phyloP scores from a whole-genome alignment of 257 asterid species.

The Solanum verrucosum region DNA sequence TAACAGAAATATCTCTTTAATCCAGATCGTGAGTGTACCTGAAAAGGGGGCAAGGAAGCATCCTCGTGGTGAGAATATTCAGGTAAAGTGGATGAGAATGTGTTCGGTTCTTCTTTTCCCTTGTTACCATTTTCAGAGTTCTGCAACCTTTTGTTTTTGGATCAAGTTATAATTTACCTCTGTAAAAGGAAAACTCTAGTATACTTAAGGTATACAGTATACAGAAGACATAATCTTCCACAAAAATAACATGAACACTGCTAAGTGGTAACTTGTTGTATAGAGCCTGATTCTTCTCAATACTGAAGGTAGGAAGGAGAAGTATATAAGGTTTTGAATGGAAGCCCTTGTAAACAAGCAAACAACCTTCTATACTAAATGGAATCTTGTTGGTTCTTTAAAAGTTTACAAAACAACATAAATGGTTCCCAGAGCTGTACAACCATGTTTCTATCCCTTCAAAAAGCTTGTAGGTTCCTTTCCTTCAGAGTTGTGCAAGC shows the following conservation, averaged over 20 bases:
- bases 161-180: neutral
- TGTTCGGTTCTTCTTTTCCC: constrained; percentile 1
- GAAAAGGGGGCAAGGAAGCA: constrained; percentile 94
- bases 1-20: constrained; percentile 1
- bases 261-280: neutral
- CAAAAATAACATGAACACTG: neutral
- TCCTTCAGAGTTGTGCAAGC: neutral
- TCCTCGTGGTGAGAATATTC: constrained; percentile 84
- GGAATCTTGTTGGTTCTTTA: neutral
- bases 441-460: neutral
- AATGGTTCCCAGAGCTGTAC: neutral
- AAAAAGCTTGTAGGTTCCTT: neutral
- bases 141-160: neutral
- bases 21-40: constrained; percentile 88
- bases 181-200: neutral
- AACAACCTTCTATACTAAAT: neutral
- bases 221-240: neutral
- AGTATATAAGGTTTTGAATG: neutral
- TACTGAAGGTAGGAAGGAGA: neutral
- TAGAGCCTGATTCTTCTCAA: neutral
- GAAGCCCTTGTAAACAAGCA: neutral
- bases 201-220: neutral
- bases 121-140: neutral
- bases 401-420: neutral
- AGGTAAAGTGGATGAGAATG: constrained; percentile 36